Base-by-base conservation (phyloP, 2,329 filamentous ascomycete genomes). In the Byssothecium circinans region DNA sequence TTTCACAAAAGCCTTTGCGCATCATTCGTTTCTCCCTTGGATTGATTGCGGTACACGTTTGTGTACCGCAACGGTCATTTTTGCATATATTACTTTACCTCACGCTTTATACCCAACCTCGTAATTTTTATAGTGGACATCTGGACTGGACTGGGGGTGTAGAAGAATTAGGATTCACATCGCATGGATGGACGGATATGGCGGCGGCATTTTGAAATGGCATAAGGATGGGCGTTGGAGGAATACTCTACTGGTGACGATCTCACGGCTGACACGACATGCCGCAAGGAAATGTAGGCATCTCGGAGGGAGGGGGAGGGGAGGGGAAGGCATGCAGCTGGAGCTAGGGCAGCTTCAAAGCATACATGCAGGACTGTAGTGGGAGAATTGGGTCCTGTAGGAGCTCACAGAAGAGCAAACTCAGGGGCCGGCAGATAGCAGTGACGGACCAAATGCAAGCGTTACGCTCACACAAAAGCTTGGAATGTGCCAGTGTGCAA, bases 21-120 rank as follows among this genome's bases (percentile, higher is more conserved):
- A 20, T 37, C 35, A 8, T 37, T n/a, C 10, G 42, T 53, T 49
- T 64, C 50, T 49, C 47, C 45, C 49, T 54, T 39, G 40, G 47
- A 45, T 44, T 38, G 40, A 23, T 34, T 47, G 27, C 45, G 23
- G 6, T 25, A 10, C 10, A 25, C 23, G 23, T 32, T n/a, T n/a
- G 41, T 35, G 43, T 50, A 48, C 39, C 46, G 33, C 43, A 41
- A 15, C 39, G 44, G 25, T 40, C 49, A 29, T 56, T 66, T 54
- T 61, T 71, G 63, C 65, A 67, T 60, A 70, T 70, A 68, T 59
- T 67, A 61, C 52, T 53, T 56, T 58, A 32, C 45, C 52, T 39
- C 33, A 58, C 61, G 68, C 61, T 58, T 62, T 71, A 72, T 72
- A 72, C 68, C 69, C 69, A 40, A 62, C 49, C 63, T 66, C 69